phyloP scores from a whole-genome alignment of 1,284 basidiomycete genomes.

The Ustilago tritici region DNA sequence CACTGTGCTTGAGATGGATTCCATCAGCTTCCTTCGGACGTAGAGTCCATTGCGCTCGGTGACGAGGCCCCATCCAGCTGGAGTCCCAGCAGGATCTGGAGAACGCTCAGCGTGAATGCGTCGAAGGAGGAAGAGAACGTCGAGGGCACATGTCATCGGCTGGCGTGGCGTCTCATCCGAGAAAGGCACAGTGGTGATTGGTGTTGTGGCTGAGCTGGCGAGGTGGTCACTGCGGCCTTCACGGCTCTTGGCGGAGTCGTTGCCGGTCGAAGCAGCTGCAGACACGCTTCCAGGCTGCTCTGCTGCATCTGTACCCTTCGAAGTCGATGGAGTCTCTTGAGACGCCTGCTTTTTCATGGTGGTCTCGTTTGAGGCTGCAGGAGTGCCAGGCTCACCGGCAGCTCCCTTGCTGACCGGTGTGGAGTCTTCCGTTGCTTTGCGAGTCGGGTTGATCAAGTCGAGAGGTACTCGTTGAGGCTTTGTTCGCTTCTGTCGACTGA shows the following conservation, averaged over 20 bases:
- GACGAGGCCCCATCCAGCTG: conserved; percentile 84
- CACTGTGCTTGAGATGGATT: conserved; percentile 82
- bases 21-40: conserved; percentile 80
- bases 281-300: not conserved
- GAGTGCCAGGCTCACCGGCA: conserved; percentile 2
- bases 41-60: conserved; percentile 81
- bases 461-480: conserved; percentile 88
- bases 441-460: conserved; percentile 74
- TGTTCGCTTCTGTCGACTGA: conserved; percentile 85
- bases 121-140: conserved; percentile 64
- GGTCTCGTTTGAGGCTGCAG: not conserved
- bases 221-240: conserved; percentile 10
- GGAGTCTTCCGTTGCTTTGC: conserved; percentile 14
- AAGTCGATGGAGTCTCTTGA: not conserved
- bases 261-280: not conserved
- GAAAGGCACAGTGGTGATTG: conserved; percentile 35
- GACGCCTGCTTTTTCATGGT: conserved; percentile 12
- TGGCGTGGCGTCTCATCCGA: conserved; percentile 60
- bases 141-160: conserved; percentile 64
- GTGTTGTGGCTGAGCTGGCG: conserved; percentile 11
- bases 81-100: conserved; percentile 70
- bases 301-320: not conserved
- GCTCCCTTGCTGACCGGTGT: conserved; percentile 1
- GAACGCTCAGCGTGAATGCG: conserved; percentile 68
- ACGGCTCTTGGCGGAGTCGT: conserved; percentile 8